These are phyloP conservation scores for Cyberlindnera mycetangii DNA, from an alignment of 805 yeast species.

Conservation along the genomic window DNA sequence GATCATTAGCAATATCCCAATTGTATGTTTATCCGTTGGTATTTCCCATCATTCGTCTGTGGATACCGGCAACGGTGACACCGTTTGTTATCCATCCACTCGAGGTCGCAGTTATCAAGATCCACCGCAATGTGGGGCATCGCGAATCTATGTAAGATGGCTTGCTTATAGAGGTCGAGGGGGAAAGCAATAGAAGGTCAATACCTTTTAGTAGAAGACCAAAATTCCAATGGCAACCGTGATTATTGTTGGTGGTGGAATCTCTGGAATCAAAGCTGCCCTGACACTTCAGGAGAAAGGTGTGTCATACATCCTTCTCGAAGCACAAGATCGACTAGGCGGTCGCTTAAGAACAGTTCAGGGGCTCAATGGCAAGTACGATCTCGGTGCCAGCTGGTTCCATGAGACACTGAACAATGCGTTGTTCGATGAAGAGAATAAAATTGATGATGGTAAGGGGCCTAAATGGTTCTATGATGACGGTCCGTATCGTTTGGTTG, in stretches of 20 bases:
- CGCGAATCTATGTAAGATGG: too few species aligned
- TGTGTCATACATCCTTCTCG: constrained; percentile 52
- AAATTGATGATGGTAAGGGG: constrained; percentile 9
- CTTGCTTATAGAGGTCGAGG: too few species aligned
- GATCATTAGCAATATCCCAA: too few species aligned
- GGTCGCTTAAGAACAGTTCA: constrained; percentile 57
- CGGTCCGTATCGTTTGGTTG: constrained; percentile 31
- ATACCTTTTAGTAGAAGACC: too few species aligned
- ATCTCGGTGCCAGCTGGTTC: constrained; percentile 91
- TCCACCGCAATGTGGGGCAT: background rate
- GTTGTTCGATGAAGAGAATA: constrained; percentile 47
- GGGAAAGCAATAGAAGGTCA: too few species aligned
- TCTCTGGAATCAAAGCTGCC: constrained; percentile 75
- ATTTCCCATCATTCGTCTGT: too few species aligned
- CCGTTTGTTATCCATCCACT: too few species aligned
- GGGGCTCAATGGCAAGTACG: constrained; percentile 42
- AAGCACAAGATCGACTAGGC: constrained; percentile 66
- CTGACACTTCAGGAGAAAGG: constrained; percentile 42
- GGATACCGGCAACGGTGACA: too few species aligned
- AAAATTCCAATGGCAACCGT: constrained; percentile 39
- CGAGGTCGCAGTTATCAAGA: background rate
- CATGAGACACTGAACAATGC: constrained; percentile 75
- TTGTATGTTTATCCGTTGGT: too few species aligned
- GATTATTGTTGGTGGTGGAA: constrained; percentile 75
- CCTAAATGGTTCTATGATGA: constrained; percentile 46